Evolutionary conservation across 1,139 yeast genomes (phyloP).

Genomic region (Sugiyamaella pinicola): DNA sequence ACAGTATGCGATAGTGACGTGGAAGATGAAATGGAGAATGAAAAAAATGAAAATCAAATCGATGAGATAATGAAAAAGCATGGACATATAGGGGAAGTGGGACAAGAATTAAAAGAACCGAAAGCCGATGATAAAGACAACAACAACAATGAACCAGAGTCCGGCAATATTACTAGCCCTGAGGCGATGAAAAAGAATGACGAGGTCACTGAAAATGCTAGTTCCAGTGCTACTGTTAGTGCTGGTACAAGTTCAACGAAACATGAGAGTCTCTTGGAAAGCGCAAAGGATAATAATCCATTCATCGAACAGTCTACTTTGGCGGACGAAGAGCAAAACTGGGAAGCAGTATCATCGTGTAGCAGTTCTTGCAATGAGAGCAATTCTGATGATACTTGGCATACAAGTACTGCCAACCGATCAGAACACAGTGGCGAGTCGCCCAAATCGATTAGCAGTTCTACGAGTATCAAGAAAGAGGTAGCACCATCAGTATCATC

Average conservation of each 20-base stretch:
- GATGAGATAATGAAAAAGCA: neutral
- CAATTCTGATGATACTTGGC: slow-evolving; percentile 10
- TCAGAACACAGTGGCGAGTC: neutral
- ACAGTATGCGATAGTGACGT: neutral
- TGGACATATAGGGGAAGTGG: neutral
- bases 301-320: neutral
- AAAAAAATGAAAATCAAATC: too few species aligned
- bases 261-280: neutral
- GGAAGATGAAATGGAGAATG: slow-evolving; percentile 4
- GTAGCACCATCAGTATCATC: neutral
- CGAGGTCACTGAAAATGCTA: neutral
- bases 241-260: neutral
- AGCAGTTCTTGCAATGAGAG: neutral
- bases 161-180: neutral
- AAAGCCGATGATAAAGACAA: neutral
- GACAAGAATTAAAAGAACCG: neutral
- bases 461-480: neutral
- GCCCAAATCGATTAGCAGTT: neutral
- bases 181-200: neutral
- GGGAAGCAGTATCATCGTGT: slow-evolving; percentile 1
- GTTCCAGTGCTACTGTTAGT: neutral
- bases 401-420: slow-evolving; percentile 9
- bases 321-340: neutral
- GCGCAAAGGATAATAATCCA: neutral
- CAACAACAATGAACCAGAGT: neutral